Conservation (phyloP, 257 asterid genomes). For the Rauvolfia tetraphylla region DNA sequence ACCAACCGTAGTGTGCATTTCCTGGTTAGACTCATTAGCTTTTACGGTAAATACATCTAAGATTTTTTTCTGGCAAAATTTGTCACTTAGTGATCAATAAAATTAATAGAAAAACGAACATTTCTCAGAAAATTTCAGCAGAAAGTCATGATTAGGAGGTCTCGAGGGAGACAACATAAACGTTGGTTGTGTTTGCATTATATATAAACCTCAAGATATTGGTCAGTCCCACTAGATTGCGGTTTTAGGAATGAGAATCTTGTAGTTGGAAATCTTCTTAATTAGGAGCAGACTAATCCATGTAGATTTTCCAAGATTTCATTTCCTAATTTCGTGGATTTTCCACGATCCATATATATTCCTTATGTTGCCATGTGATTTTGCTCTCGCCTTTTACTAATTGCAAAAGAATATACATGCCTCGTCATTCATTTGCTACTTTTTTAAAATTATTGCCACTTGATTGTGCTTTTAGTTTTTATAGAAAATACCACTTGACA, state of each 20-base stretch:
- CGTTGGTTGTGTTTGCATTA: not conserved
- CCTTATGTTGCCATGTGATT: slow-evolving; percentile 40
- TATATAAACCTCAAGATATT: slow-evolving; percentile 16
- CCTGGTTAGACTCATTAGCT: too few relatives aligned
- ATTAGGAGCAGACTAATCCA: slow-evolving; percentile 24
- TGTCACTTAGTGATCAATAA: too few relatives aligned
- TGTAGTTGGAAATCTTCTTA: slow-evolving; percentile 26
- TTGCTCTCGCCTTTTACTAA: slow-evolving; percentile 9
- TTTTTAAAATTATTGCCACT: not conserved
- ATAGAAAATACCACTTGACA: too few relatives aligned
- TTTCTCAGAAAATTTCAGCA: not conserved
- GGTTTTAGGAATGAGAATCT: slow-evolving; percentile 18
- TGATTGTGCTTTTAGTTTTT: slow-evolving; percentile 3
- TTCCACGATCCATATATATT: slow-evolving; percentile 15
- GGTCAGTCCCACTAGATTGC: slow-evolving; percentile 23
- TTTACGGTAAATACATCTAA: too few relatives aligned
- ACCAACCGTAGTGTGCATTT: too few relatives aligned
- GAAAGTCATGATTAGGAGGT: not conserved
- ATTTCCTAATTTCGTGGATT: slow-evolving; percentile 14
- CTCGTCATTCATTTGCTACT: not conserved
- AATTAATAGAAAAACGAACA: too few relatives aligned
- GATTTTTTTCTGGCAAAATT: too few relatives aligned
- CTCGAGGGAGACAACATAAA: not conserved
- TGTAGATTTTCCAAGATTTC: slow-evolving; percentile 50
- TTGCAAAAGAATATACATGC: not conserved